A percentile compares a stretch with the other conserved stretches of the same genome.
Evolutionary conservation across 2,329 filamentous ascomycete genomes (phyloP).

Genomic region (Penicillium sp.): DNA sequence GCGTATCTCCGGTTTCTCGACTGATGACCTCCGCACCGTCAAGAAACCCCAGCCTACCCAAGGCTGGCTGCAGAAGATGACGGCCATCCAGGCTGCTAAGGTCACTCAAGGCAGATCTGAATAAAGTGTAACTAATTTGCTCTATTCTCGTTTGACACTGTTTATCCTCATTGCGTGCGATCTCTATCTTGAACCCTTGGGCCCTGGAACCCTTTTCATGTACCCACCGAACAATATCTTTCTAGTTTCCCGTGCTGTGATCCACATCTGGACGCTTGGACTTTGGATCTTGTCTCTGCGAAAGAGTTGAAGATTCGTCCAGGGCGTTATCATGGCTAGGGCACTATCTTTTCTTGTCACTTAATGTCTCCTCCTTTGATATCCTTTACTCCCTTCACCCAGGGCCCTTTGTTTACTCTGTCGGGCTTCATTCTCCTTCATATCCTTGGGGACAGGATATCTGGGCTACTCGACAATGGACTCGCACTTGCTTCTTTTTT

Average conservation of each 20-base stretch:
- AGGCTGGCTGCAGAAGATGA: constrained; percentile 96
- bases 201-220: neutral
- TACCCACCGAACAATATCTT: neutral
- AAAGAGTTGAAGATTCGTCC: neutral
- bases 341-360: neutral
- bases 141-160: neutral
- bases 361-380: neutral
- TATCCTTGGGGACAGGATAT: neutral
- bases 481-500: neutral
- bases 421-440: neutral
- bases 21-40: constrained; percentile 91
- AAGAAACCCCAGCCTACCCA: constrained; percentile 86
- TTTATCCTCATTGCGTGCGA: neutral
- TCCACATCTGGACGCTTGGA: neutral
- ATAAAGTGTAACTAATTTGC: constrained; percentile 15
- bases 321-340: neutral
- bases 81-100: constrained; percentile 91
- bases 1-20: constrained; percentile 88
- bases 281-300: neutral
- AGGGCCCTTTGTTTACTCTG: neutral
- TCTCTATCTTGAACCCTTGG: neutral
- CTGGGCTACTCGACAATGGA: neutral
- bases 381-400: neutral
- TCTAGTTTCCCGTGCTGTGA: neutral
- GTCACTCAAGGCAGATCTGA: constrained; percentile 52